A percentile compares a stretch with the other conserved stretches of the same genome.
Conservation (phyloP, 2,329 filamentous ascomycete genomes). For the Exophiala viscosa region DNA sequence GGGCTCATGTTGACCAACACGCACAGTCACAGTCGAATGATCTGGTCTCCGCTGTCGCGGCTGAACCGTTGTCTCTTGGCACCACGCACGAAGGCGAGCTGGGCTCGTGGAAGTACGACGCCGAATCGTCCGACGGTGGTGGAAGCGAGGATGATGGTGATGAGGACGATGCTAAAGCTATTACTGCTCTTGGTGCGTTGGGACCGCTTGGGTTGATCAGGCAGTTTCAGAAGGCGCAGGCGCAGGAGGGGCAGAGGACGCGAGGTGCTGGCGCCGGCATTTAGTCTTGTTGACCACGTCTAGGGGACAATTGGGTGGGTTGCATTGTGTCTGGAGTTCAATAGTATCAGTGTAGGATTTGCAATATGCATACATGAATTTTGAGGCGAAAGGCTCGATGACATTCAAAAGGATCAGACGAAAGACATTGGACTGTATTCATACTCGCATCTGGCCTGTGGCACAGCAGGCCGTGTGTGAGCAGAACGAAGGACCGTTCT, state of each 20-base stretch:
- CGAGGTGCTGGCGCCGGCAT: conserved; percentile 11
- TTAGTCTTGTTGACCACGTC: background rate
- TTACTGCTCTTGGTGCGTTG: conserved; percentile 39
- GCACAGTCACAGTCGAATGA: background rate
- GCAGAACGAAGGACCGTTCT: too few relatives aligned
- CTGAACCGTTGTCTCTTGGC: conserved; percentile 1
- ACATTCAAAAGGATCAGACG: too few relatives aligned
- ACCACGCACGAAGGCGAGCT: conserved; percentile 17
- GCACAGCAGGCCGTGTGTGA: too few relatives aligned
- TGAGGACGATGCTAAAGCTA: conserved; percentile 37
- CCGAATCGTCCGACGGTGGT: conserved; percentile 33
- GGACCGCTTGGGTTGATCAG: conserved; percentile 64
- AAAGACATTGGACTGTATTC: too few relatives aligned
- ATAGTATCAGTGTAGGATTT: too few relatives aligned
- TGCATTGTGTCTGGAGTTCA: too few relatives aligned
- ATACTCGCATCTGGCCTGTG: too few relatives aligned
- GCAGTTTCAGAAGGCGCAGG: conserved; percentile 63
- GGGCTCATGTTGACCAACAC: background rate
- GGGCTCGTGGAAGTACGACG: conserved; percentile 41
- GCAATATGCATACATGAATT: too few relatives aligned
- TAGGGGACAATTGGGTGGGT: background rate
- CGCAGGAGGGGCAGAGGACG: conserved; percentile 15
- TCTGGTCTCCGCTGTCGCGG: background rate
- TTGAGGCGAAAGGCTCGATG: too few relatives aligned
- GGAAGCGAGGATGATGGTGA: conserved; percentile 48